Conservation (phyloP, 2,329 filamentous ascomycete genomes). For the Xylaria sp. region DNA sequence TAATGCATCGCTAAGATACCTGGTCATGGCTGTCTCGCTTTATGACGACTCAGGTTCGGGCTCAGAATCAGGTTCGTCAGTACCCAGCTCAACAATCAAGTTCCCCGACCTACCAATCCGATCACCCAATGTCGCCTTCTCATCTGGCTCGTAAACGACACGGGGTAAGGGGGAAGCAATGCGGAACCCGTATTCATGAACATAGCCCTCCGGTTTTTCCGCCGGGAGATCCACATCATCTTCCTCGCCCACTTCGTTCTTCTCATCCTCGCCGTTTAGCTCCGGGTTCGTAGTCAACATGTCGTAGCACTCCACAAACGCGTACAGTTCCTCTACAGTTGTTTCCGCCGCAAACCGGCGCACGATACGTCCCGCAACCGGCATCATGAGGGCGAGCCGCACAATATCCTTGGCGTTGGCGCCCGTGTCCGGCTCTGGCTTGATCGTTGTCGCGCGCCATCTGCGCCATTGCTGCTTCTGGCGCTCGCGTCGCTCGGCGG, state of each 20-base stretch:
- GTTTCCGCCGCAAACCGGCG: constrained; percentile 74
- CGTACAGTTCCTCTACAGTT: constrained; percentile 86
- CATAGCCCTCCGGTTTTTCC: constrained; percentile 67
- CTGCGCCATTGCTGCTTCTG: constrained; percentile 71
- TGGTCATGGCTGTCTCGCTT: neutral
- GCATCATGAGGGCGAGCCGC: constrained; percentile 71
- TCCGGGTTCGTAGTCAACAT: constrained; percentile 42
- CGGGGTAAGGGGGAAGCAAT: constrained; percentile 87
- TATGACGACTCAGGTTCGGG: constrained; percentile 37
- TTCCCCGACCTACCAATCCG: constrained; percentile 84
- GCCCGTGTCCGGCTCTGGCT: constrained; percentile 66
- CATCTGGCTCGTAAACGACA: constrained; percentile 74
- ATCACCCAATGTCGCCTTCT: constrained; percentile 69
- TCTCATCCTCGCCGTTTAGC: constrained; percentile 45
- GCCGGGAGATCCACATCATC: constrained; percentile 40
- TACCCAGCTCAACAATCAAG: constrained; percentile 75
- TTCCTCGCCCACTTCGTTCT: constrained; percentile 34
- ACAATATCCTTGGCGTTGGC: constrained; percentile 68
- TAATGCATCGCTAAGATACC: too few species aligned
- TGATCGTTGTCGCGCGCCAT: constrained; percentile 75
- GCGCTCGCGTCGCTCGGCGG: constrained; percentile 56
- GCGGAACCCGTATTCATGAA: constrained; percentile 83
- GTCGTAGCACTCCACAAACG: constrained; percentile 92
- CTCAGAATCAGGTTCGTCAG: constrained; percentile 59
- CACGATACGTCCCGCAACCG: constrained; percentile 74